These are phyloP conservation scores for Monosporascus sp. DNA, from an alignment of 2,329 filamentous ascomycete species.

Conservation along the genomic window DNA sequence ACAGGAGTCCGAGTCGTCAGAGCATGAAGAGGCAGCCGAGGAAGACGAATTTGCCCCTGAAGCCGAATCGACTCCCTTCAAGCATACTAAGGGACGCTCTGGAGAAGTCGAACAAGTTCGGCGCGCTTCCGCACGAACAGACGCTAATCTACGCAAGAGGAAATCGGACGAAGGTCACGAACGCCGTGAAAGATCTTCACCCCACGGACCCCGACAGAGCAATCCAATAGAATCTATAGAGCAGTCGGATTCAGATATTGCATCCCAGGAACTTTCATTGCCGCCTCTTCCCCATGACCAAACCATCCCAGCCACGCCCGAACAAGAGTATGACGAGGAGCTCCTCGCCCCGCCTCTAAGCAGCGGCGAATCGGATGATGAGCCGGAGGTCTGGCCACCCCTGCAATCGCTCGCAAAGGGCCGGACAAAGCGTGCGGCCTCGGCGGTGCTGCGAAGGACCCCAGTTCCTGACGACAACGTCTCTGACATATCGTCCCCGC, in stretches of 20 bases:
- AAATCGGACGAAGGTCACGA: constrained; percentile 46
- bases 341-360: constrained; percentile 51
- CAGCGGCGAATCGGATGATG: constrained; percentile 41
- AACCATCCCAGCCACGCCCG: constrained; percentile 30
- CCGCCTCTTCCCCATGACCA: constrained; percentile 10
- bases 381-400: constrained; percentile 44
- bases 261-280: constrained; percentile 16
- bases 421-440: constrained; percentile 23
- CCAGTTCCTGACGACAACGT: constrained; percentile 33
- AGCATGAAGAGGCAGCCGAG: constrained; percentile 34
- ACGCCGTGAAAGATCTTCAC: constrained; percentile 28
- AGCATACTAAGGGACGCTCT: constrained; percentile 38
- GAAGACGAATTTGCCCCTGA: constrained; percentile 54
- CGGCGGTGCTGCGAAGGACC: constrained; percentile 27
- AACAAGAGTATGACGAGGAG: constrained; percentile 30
- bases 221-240: constrained; percentile 14
- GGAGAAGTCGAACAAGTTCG: constrained; percentile 14
- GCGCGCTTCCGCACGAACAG: constrained; percentile 23
- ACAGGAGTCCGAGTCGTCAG: constrained; percentile 27
- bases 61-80: constrained; percentile 62
- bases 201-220: constrained; percentile 21
- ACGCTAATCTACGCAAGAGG: constrained; percentile 44
- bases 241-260: constrained; percentile 18
- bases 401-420: constrained; percentile 45
- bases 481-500: constrained; percentile 58